A percentile compares a stretch with the other conserved stretches of the same genome.
Conservation (phyloP, 495 filamentous ascomycete species). For the Neurospora sp. region DNA sequence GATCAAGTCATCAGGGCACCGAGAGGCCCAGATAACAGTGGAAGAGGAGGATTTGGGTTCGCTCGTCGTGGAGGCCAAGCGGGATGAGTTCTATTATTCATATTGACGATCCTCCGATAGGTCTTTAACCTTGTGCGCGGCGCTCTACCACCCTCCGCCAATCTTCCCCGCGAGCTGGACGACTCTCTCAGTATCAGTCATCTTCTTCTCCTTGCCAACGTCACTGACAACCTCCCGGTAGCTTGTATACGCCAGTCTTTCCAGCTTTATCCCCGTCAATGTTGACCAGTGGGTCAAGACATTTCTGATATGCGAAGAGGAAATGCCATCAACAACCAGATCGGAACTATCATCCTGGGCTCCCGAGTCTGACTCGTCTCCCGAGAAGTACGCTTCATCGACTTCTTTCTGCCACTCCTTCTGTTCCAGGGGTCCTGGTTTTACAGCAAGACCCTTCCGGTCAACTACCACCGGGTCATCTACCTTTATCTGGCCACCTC, state of each 20-base stretch:
- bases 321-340: conserved; percentile 47
- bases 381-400: conserved; percentile 92
- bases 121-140: conserved; percentile 6
- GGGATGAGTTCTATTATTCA: conserved; percentile 20
- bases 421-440: conserved; percentile 61
- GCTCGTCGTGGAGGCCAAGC: conserved; percentile 27
- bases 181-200: conserved; percentile 65
- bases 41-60: conserved; percentile 60
- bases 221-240: conserved; percentile 91
- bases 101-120: neutral
- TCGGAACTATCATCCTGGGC: conserved; percentile 10
- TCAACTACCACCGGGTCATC: conserved; percentile 55
- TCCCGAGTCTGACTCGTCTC: conserved; percentile 43
- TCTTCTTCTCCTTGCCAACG: conserved; percentile 63
- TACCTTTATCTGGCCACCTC: conserved; percentile 86
- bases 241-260: conserved; percentile 70
- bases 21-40: conserved; percentile 64
- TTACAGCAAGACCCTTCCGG: conserved; percentile 32
- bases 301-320: conserved; percentile 43
- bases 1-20: conserved; percentile 53
- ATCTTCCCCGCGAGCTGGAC: conserved; percentile 86
- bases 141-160: conserved; percentile 78
- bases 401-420: conserved; percentile 77
- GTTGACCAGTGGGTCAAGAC: conserved; percentile 63
- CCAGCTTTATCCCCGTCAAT: conserved; percentile 56